Percentiles rank a stretch among this genome's conserved stretches.
Conservation (phyloP, 2,329 filamentous ascomycete species). For the Dactylellina cionopaga region DNA sequence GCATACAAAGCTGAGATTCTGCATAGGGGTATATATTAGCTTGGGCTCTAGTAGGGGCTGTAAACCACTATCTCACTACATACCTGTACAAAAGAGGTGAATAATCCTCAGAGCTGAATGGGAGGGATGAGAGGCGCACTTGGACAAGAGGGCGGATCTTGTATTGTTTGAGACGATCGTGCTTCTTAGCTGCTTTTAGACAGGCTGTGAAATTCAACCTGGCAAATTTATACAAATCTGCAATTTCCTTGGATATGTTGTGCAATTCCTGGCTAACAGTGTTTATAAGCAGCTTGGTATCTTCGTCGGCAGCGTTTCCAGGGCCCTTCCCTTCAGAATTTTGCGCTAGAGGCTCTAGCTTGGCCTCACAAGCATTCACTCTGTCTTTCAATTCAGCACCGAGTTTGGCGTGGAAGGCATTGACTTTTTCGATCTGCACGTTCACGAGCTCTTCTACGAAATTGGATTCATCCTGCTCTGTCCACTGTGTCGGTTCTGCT, state of each 20-base stretch:
- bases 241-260: slow-evolving; percentile 86
- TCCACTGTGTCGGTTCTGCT: slow-evolving; percentile 71
- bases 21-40: background rate
- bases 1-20: slow-evolving; percentile 93
- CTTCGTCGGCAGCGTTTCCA: slow-evolving; percentile 59
- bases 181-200: slow-evolving; percentile 98
- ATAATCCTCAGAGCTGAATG: slow-evolving; percentile 96
- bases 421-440: slow-evolving; percentile 92
- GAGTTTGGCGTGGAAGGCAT: slow-evolving; percentile 84
- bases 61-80: background rate
- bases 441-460: slow-evolving; percentile 97
- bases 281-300: slow-evolving; percentile 60
- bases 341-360: slow-evolving; percentile 69
- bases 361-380: slow-evolving; percentile 74
- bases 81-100: slow-evolving; percentile 81
- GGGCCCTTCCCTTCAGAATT: slow-evolving; percentile 57
- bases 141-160: slow-evolving; percentile 91
- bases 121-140: slow-evolving; percentile 83
- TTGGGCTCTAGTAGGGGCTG: background rate
- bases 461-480: slow-evolving; percentile 88
- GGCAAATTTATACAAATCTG: slow-evolving; percentile 93
- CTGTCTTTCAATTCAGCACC: slow-evolving; percentile 83
- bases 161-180: slow-evolving; percentile 89
- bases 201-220: slow-evolving; percentile 97
- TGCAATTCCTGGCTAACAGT: slow-evolving; percentile 84